These are phyloP conservation scores for Dioscorea cayenensis DNA, from an alignment of 116 monocot species.

Conservation along the genomic window DNA sequence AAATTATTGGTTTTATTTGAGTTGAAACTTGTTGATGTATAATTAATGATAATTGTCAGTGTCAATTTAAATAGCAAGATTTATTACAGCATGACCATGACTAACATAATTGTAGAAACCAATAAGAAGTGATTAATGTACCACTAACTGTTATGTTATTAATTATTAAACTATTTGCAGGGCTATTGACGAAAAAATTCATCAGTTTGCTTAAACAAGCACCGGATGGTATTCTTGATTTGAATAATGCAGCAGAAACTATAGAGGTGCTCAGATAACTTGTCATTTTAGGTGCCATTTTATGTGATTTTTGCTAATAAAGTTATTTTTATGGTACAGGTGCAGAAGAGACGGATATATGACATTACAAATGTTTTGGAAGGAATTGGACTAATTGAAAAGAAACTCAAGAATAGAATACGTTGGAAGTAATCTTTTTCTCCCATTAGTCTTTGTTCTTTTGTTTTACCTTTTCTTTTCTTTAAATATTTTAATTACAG, in stretches of 20 bases:
- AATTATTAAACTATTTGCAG: conserved; percentile 14
- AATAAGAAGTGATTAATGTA: background rate
- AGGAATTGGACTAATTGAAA: conserved; percentile 49
- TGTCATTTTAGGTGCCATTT: background rate
- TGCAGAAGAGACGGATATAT: conserved; percentile 52
- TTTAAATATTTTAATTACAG: too few relatives aligned
- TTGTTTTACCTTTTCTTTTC: too few relatives aligned
- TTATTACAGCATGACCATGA: too few relatives aligned
- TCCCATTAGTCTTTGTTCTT: background rate
- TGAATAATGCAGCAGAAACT: conserved; percentile 91
- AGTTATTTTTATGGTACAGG: conserved; percentile 9
- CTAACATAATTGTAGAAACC: background rate
- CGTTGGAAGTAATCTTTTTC: conserved; percentile 40
- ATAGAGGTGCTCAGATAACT: conserved; percentile 39
- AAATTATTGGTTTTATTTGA: background rate
- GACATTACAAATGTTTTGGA: conserved; percentile 58
- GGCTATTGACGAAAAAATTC: conserved; percentile 90
- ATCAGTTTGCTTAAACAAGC: conserved; percentile 81
- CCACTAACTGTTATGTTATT: background rate
- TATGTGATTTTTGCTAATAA: background rate
- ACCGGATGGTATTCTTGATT: conserved; percentile 84
- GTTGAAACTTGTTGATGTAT: too few relatives aligned
- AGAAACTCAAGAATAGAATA: conserved; percentile 42
- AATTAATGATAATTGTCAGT: too few relatives aligned
- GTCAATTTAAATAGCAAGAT: too few relatives aligned